These are phyloP conservation scores for Candida golubevii DNA, from an alignment of 805 yeast genomes.

Conservation along the genomic window DNA sequence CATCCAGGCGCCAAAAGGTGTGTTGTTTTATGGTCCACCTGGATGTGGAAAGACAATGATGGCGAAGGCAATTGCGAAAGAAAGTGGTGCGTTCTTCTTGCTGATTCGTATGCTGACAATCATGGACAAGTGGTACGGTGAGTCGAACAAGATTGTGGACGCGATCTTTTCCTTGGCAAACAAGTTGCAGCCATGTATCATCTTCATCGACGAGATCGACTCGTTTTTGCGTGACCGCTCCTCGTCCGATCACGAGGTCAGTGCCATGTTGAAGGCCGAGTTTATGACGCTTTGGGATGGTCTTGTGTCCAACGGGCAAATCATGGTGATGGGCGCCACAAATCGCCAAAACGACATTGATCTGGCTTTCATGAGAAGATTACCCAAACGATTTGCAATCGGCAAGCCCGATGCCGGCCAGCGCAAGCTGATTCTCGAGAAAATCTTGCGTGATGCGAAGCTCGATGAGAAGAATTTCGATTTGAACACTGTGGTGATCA, in stretches of 20 bases:
- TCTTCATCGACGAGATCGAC: slow-evolving; percentile 94
- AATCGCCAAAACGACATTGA: slow-evolving; percentile 91
- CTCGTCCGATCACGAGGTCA: slow-evolving; percentile 88
- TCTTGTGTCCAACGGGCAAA: slow-evolving; percentile 66
- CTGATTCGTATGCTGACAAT: slow-evolving; percentile 89
- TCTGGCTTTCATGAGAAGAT: slow-evolving; percentile 83
- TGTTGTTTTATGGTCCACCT: slow-evolving; percentile 89
- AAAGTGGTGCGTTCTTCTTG: slow-evolving; percentile 86
- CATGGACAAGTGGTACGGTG: slow-evolving; percentile 98
- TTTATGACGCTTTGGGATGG: slow-evolving; percentile 99
- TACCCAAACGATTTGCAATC: slow-evolving; percentile 87
- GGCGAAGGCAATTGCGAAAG: slow-evolving; percentile 91
- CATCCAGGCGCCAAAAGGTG: slow-evolving; percentile 92
- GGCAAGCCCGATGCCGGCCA: slow-evolving; percentile 66
- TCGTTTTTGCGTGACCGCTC: slow-evolving; percentile 86
- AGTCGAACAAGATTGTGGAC: slow-evolving; percentile 87
- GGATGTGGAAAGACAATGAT: slow-evolving; percentile 98
- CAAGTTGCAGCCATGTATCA: slow-evolving; percentile 89
- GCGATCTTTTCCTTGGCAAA: slow-evolving; percentile 87
- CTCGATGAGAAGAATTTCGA: slow-evolving; percentile 55
- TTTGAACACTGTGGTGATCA: slow-evolving; percentile 51
- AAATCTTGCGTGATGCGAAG: slow-evolving; percentile 62
- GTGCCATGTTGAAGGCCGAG: slow-evolving; percentile 90
- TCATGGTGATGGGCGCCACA: slow-evolving; percentile 91
- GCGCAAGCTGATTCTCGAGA: slow-evolving; percentile 63